phyloP scores from a whole-genome alignment of 371 early-diverging fungal genomes.

The Thermomucor indicae-seudaticae region DNA sequence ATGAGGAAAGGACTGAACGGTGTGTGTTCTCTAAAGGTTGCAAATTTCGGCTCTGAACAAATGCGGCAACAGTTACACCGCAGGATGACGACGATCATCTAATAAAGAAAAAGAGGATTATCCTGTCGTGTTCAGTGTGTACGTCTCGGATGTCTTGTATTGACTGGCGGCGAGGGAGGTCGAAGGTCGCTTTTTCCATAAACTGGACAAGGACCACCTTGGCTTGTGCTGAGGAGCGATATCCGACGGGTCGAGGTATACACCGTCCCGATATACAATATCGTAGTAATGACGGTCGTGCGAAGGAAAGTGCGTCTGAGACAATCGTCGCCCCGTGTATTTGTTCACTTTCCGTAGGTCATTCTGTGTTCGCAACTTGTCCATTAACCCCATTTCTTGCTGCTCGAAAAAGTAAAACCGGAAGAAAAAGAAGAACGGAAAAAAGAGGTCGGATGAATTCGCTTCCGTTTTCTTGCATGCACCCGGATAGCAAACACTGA shows the following conservation, averaged over 20 bases:
- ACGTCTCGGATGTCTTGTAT: conserved; percentile 34
- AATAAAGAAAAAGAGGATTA: conserved; percentile 1
- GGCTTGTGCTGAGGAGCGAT: too few relatives aligned
- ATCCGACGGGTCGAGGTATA: conserved; percentile 14
- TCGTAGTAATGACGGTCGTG: conserved; percentile 40
- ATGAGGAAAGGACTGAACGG: neutral
- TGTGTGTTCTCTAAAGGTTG: conserved; percentile 22
- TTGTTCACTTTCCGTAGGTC: conserved; percentile 34
- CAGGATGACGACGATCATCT: conserved; percentile 7
- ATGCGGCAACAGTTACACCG: conserved; percentile 37
- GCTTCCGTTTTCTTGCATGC: too few relatives aligned
- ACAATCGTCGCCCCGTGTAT: conserved; percentile 36
- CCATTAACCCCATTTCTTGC: conserved; percentile 38
- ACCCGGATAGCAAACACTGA: too few relatives aligned
- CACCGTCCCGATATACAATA: conserved; percentile 31
- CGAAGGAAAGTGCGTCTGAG: conserved; percentile 36
- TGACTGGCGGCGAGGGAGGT: conserved; percentile 15
- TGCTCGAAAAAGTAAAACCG: too few relatives aligned
- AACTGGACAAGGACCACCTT: conserved; percentile 11
- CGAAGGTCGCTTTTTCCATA: conserved; percentile 11
- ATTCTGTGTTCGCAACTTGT: conserved; percentile 24
- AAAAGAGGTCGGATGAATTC: too few relatives aligned
- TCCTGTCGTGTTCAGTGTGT: conserved; percentile 12
- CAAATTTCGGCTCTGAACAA: conserved; percentile 41
- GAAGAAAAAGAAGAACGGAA: neutral